Conservation (phyloP, 768 basidiomycete species). For the Russula emetica region DNA sequence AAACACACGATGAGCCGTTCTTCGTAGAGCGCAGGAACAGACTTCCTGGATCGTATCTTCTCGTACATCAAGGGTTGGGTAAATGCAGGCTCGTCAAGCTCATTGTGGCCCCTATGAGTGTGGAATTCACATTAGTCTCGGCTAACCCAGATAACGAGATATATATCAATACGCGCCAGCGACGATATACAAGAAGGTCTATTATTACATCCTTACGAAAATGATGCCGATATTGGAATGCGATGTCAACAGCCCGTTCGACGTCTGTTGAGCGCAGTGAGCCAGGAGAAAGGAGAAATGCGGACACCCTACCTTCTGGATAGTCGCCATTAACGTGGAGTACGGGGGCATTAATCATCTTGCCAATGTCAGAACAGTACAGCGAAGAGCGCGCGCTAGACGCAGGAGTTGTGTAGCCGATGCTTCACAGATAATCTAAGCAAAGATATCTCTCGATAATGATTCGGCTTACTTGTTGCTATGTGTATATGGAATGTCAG, state of each 20-base stretch:
- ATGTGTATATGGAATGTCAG: slow-evolving; percentile 12
- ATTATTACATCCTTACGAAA: slow-evolving; percentile 91
- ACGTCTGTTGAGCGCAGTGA: slow-evolving; percentile 53
- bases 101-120: slow-evolving; percentile 70
- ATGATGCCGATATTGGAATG: slow-evolving; percentile 79
- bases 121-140: neutral
- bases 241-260: slow-evolving; percentile 77
- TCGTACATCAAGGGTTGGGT: slow-evolving; percentile 91
- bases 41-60: slow-evolving; percentile 70
- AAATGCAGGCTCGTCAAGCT: slow-evolving; percentile 80
- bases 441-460: neutral
- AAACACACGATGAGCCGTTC: slow-evolving; percentile 63
- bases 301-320: slow-evolving; percentile 59
- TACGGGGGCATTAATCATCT: slow-evolving; percentile 87
- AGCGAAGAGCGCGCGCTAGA: slow-evolving; percentile 77
- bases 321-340: slow-evolving; percentile 90
- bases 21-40: slow-evolving; percentile 80
- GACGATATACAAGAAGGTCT: slow-evolving; percentile 83
- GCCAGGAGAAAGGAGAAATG: neutral
- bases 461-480: slow-evolving; percentile 34
- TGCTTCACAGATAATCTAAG: slow-evolving; percentile 43
- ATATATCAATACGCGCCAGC: slow-evolving; percentile 53
- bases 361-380: slow-evolving; percentile 85
- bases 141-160: neutral
- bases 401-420: slow-evolving; percentile 90